A percentile compares a stretch with the other conserved stretches of the same genome.
Conservation (phyloP, 2,329 filamentous ascomycete genomes). For the Arthrinium puccinioides region DNA sequence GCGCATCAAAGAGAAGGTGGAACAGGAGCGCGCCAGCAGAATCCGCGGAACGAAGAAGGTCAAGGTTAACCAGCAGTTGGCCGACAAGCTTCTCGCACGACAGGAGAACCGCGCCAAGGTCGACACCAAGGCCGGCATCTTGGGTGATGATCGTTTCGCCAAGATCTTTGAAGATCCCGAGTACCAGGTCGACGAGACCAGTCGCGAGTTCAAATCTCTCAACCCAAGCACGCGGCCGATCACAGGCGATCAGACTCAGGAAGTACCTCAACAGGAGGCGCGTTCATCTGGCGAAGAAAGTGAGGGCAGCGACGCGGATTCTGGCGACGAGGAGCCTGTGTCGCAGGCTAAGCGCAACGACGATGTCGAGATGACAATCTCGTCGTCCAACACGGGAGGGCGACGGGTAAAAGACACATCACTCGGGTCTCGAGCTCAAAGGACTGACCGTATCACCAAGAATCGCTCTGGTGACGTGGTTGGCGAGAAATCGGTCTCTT, state of each 20-base stretch:
- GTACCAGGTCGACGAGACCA: slow-evolving; percentile 85
- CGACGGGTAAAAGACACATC: slow-evolving; percentile 48
- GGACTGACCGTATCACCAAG: slow-evolving; percentile 38
- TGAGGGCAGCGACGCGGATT: slow-evolving; percentile 27
- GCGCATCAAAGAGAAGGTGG: slow-evolving; percentile 88
- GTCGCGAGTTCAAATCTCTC: slow-evolving; percentile 76
- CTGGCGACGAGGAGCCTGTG: slow-evolving; percentile 27
- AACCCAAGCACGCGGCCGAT: slow-evolving; percentile 74
- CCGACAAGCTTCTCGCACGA: slow-evolving; percentile 64
- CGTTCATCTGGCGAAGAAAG: slow-evolving; percentile 22
- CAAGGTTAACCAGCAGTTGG: slow-evolving; percentile 85
- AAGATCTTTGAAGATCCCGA: slow-evolving; percentile 89
- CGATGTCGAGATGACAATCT: slow-evolving; percentile 58
- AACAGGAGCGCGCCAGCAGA: slow-evolving; percentile 90
- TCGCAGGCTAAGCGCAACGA: slow-evolving; percentile 16
- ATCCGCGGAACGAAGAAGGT: slow-evolving; percentile 95
- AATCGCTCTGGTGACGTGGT: slow-evolving; percentile 40
- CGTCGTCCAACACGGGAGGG: slow-evolving; percentile 55
- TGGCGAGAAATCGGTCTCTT: slow-evolving; percentile 64
- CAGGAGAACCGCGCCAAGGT: slow-evolving; percentile 53
- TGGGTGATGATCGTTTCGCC: slow-evolving; percentile 81
- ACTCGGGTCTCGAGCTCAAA: slow-evolving; percentile 49
- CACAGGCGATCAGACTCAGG: slow-evolving; percentile 4
- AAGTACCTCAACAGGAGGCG: slow-evolving; percentile 3
- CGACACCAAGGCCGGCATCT: slow-evolving; percentile 56